A percentile compares a stretch with the other conserved stretches of the same genome.
These are phyloP conservation scores for Xylaria sp. DNA, from an alignment of 2,329 filamentous ascomycete genomes.

Conservation along the genomic window DNA sequence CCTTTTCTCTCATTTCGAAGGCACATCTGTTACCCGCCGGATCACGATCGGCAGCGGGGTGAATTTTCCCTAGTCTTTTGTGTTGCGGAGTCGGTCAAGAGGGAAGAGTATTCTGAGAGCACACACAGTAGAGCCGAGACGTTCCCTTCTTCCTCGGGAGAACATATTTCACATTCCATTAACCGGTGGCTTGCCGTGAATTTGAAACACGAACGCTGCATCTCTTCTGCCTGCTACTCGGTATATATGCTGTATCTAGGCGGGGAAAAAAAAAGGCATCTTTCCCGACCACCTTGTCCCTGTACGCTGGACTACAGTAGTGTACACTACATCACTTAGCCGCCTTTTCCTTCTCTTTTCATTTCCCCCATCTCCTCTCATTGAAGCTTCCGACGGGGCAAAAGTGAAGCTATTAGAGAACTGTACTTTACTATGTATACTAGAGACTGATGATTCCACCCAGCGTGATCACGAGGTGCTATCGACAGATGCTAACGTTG, in stretches of 20 bases:
- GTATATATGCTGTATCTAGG: not conserved
- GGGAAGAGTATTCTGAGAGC: not conserved
- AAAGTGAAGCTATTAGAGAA: slow-evolving; percentile 10
- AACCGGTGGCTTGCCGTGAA: not conserved
- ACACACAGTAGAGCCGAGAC: not conserved
- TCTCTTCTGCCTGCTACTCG: not conserved
- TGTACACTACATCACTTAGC: not conserved
- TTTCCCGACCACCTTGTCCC: slow-evolving; percentile 25
- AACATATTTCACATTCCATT: not conserved
- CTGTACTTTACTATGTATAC: not conserved
- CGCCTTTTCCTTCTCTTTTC: not conserved
- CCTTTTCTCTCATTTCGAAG: not conserved
- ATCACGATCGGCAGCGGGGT: slow-evolving; percentile 32
- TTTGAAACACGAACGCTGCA: slow-evolving; percentile 2
- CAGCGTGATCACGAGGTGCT: slow-evolving; percentile 28
- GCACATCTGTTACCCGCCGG: slow-evolving; percentile 10
- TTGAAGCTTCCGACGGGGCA: not conserved
- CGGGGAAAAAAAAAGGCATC: not conserved
- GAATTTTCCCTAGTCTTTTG: slow-evolving; percentile 1
- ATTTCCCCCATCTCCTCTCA: not conserved
- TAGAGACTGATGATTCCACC: slow-evolving; percentile 9
- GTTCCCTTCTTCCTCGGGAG: not conserved
- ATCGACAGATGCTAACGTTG: slow-evolving; percentile 5
- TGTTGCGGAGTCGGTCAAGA: slow-evolving; percentile 31
- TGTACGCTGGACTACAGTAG: not conserved